Percentiles rank a stretch among this genome's conserved stretches.
Evolutionary conservation across 441 rosid genomes (phyloP).

Genomic region (Gossypium davidsonii): DNA sequence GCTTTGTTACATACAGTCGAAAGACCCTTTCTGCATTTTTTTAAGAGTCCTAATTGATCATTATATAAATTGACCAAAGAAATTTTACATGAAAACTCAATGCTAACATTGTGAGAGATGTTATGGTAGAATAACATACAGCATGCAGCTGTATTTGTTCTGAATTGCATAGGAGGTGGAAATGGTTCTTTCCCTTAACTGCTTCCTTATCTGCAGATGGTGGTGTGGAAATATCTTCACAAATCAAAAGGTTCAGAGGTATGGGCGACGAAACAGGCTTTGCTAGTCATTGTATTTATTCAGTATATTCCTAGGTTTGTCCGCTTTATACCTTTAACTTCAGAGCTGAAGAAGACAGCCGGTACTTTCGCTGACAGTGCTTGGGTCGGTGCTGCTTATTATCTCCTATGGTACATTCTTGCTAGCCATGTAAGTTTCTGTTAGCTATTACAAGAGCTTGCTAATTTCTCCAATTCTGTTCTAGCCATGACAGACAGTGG

Average conservation of each 20-base stretch:
- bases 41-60: neutral
- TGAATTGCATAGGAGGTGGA: neutral
- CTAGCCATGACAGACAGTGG: neutral
- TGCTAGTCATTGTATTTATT: constrained; percentile 41
- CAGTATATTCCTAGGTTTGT: constrained; percentile 82
- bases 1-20: neutral
- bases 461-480: neutral
- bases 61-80: neutral
- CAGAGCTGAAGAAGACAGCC: constrained; percentile 75
- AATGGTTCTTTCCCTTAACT: neutral
- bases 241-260: constrained; percentile 58
- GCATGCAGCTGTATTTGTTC: neutral
- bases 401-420: constrained; percentile 89
- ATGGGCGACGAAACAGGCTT: constrained; percentile 53
- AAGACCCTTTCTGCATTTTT: neutral
- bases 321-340: constrained; percentile 66
- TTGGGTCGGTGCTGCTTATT: constrained; percentile 83
- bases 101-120: neutral
- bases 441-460: neutral
- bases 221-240: constrained; percentile 64
- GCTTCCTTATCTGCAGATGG: constrained; percentile 43
- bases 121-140: neutral
- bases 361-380: constrained; percentile 92
- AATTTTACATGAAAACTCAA: constrained; percentile 2
- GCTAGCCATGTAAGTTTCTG: constrained; percentile 72